phyloP scores from a whole-genome alignment of 2,329 filamentous ascomycete genomes.

The Pleoardoris graminearum region DNA sequence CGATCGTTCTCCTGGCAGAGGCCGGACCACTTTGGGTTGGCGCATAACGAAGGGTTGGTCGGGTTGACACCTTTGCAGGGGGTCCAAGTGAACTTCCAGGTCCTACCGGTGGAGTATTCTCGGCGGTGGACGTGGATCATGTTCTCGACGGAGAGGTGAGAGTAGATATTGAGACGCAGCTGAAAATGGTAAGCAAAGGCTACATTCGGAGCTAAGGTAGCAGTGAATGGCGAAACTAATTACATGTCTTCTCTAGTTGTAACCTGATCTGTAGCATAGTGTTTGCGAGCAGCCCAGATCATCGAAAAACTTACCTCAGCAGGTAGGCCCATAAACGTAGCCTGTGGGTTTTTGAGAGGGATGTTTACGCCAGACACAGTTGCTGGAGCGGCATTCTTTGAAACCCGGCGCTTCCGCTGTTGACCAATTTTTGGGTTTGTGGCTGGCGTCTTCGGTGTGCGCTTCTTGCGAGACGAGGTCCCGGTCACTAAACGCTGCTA shows the following conservation, averaged over 20 bases:
- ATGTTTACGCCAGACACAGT: not conserved
- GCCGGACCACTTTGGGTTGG: constrained; percentile 29
- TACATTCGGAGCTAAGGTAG: no score
- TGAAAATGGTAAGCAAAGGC: no score
- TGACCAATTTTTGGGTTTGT: no score
- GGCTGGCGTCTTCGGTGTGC: no score
- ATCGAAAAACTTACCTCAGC: constrained; percentile 14
- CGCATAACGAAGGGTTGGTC: constrained; percentile 18
- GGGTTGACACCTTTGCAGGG: constrained; percentile 17
- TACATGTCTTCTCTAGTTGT: no score
- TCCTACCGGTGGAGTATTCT: not conserved
- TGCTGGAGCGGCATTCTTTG: not conserved
- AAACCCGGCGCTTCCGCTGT: not conserved
- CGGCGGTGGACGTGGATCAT: constrained; percentile 17
- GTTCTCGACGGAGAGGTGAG: constrained; percentile 10
- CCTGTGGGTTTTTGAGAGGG: constrained; percentile 12
- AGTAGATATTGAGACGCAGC: constrained; percentile 24
- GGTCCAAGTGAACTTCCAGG: constrained; percentile 17
- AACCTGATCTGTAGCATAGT: no score
- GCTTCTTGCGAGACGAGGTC: no score
- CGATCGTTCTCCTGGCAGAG: constrained; percentile 19
- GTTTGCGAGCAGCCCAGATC: no score
- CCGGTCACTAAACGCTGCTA: no score
- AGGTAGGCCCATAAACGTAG: constrained; percentile 16
- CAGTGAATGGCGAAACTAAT: no score